Conservation (phyloP, 257 asterid genomes). For the Solanum corneliomulleri region DNA sequence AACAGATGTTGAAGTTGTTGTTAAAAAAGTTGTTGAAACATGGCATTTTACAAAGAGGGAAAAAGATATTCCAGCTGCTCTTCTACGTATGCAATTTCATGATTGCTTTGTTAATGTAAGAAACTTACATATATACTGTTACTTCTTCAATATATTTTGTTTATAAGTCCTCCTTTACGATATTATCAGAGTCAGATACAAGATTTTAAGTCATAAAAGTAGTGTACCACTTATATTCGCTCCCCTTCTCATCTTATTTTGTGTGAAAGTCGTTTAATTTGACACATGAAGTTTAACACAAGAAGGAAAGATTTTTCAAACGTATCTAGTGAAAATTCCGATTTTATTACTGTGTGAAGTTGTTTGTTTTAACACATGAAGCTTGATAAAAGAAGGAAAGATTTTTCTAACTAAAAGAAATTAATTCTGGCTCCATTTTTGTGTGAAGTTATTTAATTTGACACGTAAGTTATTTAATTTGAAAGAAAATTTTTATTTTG, state of each 20-base stretch:
- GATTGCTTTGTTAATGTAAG: slow-evolving; percentile 55
- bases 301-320: too few species aligned
- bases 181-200: not conserved
- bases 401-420: too few species aligned
- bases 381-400: not conserved
- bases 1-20: slow-evolving; percentile 25
- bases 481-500: accelerated
- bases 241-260: too few species aligned
- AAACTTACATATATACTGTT: not conserved
- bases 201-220: not conserved
- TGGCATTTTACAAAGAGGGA: slow-evolving; percentile 13
- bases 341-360: not conserved
- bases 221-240: too few species aligned
- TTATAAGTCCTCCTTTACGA: not conserved
- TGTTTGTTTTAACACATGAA: not conserved
- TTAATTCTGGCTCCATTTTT: too few species aligned
- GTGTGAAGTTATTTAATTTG: too few species aligned
- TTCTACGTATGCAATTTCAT: slow-evolving; percentile 58
- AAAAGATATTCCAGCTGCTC: slow-evolving; percentile 28
- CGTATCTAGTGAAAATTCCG: not conserved
- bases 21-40: not conserved
- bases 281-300: not conserved
- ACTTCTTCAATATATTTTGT: not conserved
- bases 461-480: too few species aligned
- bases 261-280: too few species aligned